Evolutionary conservation across 2,329 filamentous ascomycete genomes (phyloP).

Genomic region (Fusarium dlaminii): DNA sequence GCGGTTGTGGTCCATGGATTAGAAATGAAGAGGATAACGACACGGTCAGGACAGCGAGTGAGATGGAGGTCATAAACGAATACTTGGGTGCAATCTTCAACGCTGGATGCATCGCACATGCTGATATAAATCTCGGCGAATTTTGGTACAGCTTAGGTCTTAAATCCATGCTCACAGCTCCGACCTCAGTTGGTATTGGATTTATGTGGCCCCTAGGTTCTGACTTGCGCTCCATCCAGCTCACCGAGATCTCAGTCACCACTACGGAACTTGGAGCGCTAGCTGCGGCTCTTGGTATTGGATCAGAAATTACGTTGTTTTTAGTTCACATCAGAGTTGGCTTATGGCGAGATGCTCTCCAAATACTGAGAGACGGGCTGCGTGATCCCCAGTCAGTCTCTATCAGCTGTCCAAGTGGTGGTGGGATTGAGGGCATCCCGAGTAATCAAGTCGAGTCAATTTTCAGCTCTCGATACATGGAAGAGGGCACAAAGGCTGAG

Average conservation of each 20-base stretch:
- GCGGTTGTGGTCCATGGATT: not conserved
- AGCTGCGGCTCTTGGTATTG: accelerated
- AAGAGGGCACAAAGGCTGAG: not conserved
- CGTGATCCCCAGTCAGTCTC: not conserved
- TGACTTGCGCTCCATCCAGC: not conserved
- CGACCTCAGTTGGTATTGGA: not conserved
- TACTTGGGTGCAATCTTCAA: not conserved
- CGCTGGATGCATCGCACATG: not conserved
- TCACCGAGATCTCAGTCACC: accelerated
- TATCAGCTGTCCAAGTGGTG: not conserved
- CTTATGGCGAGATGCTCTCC: not conserved
- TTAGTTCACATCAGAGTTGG: not conserved
- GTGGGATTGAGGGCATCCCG: accelerated
- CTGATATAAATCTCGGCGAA: not conserved
- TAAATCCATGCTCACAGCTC: not conserved
- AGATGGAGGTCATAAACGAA: not conserved
- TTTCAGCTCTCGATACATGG: accelerated
- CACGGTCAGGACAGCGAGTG: not conserved
- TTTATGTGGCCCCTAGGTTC: accelerated
- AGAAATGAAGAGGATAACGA: not conserved
- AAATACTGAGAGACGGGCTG: not conserved
- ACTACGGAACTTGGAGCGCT: not conserved
- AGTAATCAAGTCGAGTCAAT: accelerated
- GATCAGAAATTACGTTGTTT: not conserved
- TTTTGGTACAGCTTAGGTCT: not conserved